Evolutionary conservation across 2,329 filamentous ascomycete species (phyloP), one percentile per base, ranked within the genome.

Genomic region (Colletotrichum australisinense): DNA sequence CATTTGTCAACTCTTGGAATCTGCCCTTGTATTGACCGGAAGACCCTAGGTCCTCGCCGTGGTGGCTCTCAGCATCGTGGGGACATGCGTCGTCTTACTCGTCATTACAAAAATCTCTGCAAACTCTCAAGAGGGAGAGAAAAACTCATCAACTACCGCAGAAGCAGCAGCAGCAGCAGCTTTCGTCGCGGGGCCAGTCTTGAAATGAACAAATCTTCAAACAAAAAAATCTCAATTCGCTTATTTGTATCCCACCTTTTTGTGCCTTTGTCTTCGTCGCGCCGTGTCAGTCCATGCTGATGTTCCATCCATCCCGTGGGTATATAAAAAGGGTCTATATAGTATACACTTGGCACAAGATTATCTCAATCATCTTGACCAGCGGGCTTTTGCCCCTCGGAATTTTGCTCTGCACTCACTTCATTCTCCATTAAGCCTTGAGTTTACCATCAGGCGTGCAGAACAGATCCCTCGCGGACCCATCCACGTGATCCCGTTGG

Each of bases 81-180:
- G 87, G 8, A 90, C 92, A 9, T 93, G 92, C 77, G 81, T 93
- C 1, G 82, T 93, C 12, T 85, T 94, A 4, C 80, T 94, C 4
- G 84, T 89, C 42, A 80, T 88, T 62, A 84, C 87, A 62, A 86
- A 84, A 59, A 58, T 79, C 22, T 63, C 69, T n/a, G 67, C 65
- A 32, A 62, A 57, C n/a, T 19, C 56, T 5, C 28, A 28, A 22
- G 35, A 60, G 6, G 16, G 24, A 42, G 3, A 42, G 2, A 16
- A 42, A 3, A 24, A 32, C 7, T 46, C 68, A 4, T n/a, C 70
- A 3, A 28, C 24, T 2, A 24, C 22, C 4, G 32, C 26, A 5
- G 32, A 12, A 35, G 32, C 32, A 35, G 32, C 38, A 12, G 35
- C 35, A 42, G 19, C 42, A 49, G 42, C 42, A 49, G 67, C 55